phyloP scores from a whole-genome alignment of 176 grass and related monocot species.

The Aegilops sharonensis region DNA sequence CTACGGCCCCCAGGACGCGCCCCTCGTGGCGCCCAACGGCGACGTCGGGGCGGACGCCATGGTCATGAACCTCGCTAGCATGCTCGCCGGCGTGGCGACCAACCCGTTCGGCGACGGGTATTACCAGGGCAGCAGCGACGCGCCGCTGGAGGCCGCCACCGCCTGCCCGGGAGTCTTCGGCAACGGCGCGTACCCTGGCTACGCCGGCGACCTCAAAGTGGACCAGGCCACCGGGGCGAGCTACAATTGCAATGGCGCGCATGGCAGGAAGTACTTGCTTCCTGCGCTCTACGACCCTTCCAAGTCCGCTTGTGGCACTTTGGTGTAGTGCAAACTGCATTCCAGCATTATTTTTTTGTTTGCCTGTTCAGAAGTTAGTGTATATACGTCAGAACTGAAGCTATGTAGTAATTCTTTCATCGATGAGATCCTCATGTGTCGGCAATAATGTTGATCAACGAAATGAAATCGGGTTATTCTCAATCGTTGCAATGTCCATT shows the following conservation, averaged over 20 bases:
- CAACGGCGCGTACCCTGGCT: conserved; percentile 69
- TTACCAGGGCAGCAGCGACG: conserved; percentile 62
- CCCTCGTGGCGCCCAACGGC: conserved; percentile 59
- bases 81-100: conserved; percentile 62
- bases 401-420: conserved; percentile 41
- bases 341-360: not conserved
- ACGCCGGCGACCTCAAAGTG: conserved; percentile 50
- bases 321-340: conserved; percentile 31
- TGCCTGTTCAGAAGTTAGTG: not conserved
- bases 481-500: not conserved
- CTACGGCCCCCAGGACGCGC: conserved; percentile 60
- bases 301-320: conserved; percentile 50
- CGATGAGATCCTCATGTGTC: not conserved
- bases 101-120: conserved; percentile 73
- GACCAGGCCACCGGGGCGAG: conserved; percentile 51
- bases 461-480: not conserved
- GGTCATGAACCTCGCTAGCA: conserved; percentile 64
- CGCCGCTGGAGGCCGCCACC: conserved; percentile 55
- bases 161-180: conserved; percentile 50
- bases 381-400: not conserved
- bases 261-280: conserved; percentile 69
- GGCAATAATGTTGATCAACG: not conserved
- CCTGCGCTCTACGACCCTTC: conserved; percentile 57
- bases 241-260: conserved; percentile 65
- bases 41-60: conserved; percentile 69